phyloP scores from a whole-genome alignment of 2,329 filamentous ascomycete genomes.

The Calycina marina region DNA sequence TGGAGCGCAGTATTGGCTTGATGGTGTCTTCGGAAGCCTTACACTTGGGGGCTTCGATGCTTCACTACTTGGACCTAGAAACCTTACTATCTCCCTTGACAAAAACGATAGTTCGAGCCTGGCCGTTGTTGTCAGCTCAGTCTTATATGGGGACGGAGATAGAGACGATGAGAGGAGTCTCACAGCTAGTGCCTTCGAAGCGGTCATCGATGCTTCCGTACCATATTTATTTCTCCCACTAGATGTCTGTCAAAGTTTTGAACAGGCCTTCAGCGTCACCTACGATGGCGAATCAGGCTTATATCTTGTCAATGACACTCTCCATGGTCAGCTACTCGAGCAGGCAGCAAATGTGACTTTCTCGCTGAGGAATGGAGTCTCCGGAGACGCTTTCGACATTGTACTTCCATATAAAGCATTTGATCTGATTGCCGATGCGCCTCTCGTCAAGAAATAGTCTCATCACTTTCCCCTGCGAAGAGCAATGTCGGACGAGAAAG shows the following conservation, averaged over 20 bases:
- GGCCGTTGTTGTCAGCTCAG: conserved; percentile 25
- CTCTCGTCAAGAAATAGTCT: conserved; percentile 16
- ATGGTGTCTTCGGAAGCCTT: conserved; percentile 12
- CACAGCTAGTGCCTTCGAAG: conserved; percentile 9
- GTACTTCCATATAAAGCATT: conserved; percentile 27
- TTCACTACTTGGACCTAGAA: conserved; percentile 26
- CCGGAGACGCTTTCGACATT: conserved; percentile 20
- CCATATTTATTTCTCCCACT: conserved; percentile 27
- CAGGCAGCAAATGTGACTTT: conserved; percentile 25
- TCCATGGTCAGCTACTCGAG: conserved; percentile 14
- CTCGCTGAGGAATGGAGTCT: conserved; percentile 21
- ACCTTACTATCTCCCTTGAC: conserved; percentile 26
- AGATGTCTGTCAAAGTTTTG: conserved; percentile 24
- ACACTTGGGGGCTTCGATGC: conserved; percentile 26
- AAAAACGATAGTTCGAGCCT: conserved; percentile 24
- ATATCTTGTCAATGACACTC: conserved; percentile 23
- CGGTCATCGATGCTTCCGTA: conserved; percentile 25
- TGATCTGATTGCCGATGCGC: conserved; percentile 23
- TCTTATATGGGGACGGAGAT: conserved; percentile 11
- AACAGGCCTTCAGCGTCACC: conserved; percentile 22
- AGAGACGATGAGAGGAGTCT: conserved; percentile 4
- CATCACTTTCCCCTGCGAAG: conserved; percentile 27
- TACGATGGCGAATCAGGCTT: conserved; percentile 24
- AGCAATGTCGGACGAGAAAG: conserved; percentile 22
- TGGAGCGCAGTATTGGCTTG: conserved; percentile 25